phyloP scores from a whole-genome alignment of 192 early-diverging fungal genomes.

The Rhizoclosmatium globosum region DNA sequence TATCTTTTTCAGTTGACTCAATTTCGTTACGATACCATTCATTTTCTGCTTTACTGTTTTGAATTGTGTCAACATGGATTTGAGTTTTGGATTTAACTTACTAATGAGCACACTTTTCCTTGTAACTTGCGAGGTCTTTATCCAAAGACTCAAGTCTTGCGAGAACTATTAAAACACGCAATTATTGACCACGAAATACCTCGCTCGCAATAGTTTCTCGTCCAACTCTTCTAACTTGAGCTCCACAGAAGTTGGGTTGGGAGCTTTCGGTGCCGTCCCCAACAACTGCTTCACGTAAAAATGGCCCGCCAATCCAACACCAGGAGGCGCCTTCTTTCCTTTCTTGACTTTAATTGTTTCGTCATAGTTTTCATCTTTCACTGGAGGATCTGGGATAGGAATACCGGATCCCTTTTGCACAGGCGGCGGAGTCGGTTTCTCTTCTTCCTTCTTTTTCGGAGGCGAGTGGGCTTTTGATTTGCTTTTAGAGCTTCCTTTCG shows the following conservation, averaged over 20 bases:
- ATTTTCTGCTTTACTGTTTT: slow-evolving; percentile 57
- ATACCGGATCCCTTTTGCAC: background rate
- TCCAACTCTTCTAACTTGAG: slow-evolving; percentile 55
- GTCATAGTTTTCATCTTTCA: slow-evolving; percentile 31
- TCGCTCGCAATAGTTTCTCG: slow-evolving; percentile 43
- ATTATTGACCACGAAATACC: slow-evolving; percentile 20
- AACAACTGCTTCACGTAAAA: slow-evolving; percentile 35
- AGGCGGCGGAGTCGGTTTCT: background rate
- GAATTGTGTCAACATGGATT: background rate
- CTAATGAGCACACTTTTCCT: slow-evolving; percentile 54
- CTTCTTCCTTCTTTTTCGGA: background rate
- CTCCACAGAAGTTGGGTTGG: slow-evolving; percentile 16
- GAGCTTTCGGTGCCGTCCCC: slow-evolving; percentile 33
- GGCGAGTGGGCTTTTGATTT: slow-evolving; percentile 3
- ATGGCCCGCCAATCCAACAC: slow-evolving; percentile 29
- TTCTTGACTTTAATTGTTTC: slow-evolving; percentile 14
- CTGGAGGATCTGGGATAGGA: slow-evolving; percentile 31
- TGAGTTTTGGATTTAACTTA: slow-evolving; percentile 21
- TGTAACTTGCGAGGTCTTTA: slow-evolving; percentile 53
- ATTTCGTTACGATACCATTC: slow-evolving; percentile 65
- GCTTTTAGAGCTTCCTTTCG: background rate
- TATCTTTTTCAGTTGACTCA: slow-evolving; percentile 56
- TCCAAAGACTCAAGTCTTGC: slow-evolving; percentile 46
- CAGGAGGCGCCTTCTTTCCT: background rate
- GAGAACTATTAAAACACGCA: background rate